Evolutionary conservation across 2,329 filamentous ascomycete genomes (phyloP).

Genomic region (Dactylellina haptotyla): DNA sequence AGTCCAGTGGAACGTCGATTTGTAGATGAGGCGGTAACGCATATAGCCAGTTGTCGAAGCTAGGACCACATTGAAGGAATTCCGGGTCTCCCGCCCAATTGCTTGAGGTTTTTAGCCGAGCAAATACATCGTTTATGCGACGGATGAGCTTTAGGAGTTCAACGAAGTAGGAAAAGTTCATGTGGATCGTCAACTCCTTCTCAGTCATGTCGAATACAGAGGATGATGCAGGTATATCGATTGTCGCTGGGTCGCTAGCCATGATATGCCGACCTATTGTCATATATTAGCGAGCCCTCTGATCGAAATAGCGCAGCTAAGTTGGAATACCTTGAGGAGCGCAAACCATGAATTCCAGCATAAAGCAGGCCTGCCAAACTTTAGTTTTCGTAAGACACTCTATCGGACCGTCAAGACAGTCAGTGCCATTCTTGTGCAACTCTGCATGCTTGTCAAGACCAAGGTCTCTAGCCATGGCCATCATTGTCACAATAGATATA

Average conservation of each 20-base stretch:
- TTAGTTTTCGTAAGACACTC: slow-evolving; percentile 87
- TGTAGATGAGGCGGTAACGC: slow-evolving; percentile 82
- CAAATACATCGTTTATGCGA: slow-evolving; percentile 78
- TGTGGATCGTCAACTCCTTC: slow-evolving; percentile 64
- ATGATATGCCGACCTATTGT: slow-evolving; percentile 57
- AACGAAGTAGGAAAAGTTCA: slow-evolving; percentile 84
- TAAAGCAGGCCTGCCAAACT: slow-evolving; percentile 88
- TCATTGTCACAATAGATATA: slow-evolving; percentile 92
- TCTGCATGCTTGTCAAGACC: slow-evolving; percentile 87
- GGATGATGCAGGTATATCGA: slow-evolving; percentile 56
- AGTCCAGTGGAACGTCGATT: slow-evolving; percentile 79
- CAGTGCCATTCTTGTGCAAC: slow-evolving; percentile 76
- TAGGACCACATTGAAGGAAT: slow-evolving; percentile 80
- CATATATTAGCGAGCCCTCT: background rate
- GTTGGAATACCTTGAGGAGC: slow-evolving; percentile 79
- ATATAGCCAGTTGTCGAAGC: slow-evolving; percentile 78
- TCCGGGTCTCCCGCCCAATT: slow-evolving; percentile 88
- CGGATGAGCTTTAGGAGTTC: slow-evolving; percentile 81
- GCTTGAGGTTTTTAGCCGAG: slow-evolving; percentile 68
- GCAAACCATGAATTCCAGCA: slow-evolving; percentile 91
- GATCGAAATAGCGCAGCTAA: background rate
- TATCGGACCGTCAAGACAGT: slow-evolving; percentile 74
- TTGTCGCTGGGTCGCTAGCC: slow-evolving; percentile 57
- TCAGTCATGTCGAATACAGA: slow-evolving; percentile 55
- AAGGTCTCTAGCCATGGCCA: slow-evolving; percentile 91